A percentile compares a stretch with the other conserved stretches of the same genome.
Conservation (phyloP, 2,329 filamentous ascomycete genomes). For the Arthrinium puccinioides region DNA sequence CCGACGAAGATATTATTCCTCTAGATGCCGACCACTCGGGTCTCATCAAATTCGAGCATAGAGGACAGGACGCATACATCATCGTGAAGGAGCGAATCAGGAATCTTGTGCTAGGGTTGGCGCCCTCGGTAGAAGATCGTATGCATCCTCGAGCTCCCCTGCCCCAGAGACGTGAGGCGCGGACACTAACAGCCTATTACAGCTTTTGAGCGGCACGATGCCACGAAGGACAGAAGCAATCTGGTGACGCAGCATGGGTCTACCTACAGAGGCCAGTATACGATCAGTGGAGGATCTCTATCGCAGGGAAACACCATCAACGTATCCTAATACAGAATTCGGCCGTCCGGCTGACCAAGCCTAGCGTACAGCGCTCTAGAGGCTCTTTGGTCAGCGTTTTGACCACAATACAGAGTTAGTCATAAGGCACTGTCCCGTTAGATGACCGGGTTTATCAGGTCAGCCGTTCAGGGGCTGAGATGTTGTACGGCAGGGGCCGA, state of each 20-base stretch:
- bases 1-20: conserved; percentile 13
- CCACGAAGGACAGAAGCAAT: background rate
- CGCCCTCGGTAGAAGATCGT: background rate
- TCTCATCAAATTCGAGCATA: conserved; percentile 14
- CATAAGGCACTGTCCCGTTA: too few species aligned
- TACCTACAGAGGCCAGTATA: background rate
- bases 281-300: background rate
- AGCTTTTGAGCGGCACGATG: background rate
- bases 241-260: background rate
- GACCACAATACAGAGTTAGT: too few species aligned
- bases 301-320: background rate
- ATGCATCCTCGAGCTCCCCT: background rate
- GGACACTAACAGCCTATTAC: background rate
- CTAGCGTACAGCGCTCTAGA: too few species aligned
- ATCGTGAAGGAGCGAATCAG: conserved; percentile 4
- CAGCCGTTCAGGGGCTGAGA: too few species aligned
- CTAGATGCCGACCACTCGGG: conserved; percentile 15
- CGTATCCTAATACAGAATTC: too few species aligned
- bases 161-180: background rate
- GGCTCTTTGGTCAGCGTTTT: too few species aligned
- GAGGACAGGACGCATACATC: conserved; percentile 2
- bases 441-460: too few species aligned
- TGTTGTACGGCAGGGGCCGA: too few species aligned
- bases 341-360: too few species aligned
- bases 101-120: background rate